Evolutionary conservation across 768 basidiomycete species (phyloP), one percentile per base, ranked within the genome.

Genomic region (Coprinopsis strossmayeri): DNA sequence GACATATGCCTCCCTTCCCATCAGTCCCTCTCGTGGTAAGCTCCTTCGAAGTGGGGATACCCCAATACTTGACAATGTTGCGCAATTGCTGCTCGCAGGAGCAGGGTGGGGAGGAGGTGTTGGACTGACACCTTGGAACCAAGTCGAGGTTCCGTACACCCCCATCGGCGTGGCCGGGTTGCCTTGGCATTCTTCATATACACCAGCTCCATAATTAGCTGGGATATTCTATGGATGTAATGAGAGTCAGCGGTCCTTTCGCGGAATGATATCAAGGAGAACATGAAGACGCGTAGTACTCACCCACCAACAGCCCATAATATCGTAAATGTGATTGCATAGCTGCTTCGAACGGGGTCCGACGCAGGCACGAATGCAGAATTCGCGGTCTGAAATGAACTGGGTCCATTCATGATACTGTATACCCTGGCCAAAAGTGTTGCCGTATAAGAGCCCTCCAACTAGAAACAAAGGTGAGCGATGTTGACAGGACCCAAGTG

Each of bases 351-450:
- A 77, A 20, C 62, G 65, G 4, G 68, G 65, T 0, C 67, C 69
- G 48, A 77, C 78, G 63, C 84, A 87, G 13, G 77, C 83, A 38
- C 85, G 79, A 68, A 87, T 77, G 67, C 86, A 90, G 66, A 87
- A 90, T 53, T 76, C 63, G 39, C 69, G 59, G 53, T 68, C 69
- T 3, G 77, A 72, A 48, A 88, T 69, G 57, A 83, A 85, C 63
- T 74, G 78, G 39, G 86, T 90, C 91, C 91, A 93, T 61, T 91
- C 84, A 56, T 87, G 83, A 61, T 85, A 76, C 61, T 91, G 69
- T 34, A 60, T 59, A 18, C 51, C 59, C 7, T 54, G 52, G n/a
- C 79, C 74, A 58, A 82, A 86, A 4, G 68, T 69, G 57, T 77
- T 81, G 1, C 84, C 81, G 63, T 79, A 91, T 25, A 88, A 56